Evolutionary conservation across 2,329 filamentous ascomycete species (phyloP), one percentile per base, ranked within the genome.

Genomic region (Phaeosphaeria sp.): DNA sequence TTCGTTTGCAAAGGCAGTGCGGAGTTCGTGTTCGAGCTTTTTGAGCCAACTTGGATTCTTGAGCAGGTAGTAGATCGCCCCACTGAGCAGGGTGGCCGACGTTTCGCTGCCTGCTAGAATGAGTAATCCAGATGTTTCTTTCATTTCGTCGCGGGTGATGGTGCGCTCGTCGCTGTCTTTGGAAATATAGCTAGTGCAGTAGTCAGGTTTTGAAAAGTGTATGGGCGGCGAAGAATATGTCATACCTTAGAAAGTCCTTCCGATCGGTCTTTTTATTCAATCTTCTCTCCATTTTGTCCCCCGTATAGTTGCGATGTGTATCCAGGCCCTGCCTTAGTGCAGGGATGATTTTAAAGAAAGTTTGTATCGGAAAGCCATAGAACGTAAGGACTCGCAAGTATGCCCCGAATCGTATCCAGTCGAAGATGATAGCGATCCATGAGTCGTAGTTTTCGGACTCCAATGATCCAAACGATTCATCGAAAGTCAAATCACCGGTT

Each of bases 91-190:
- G 0, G 64, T 68, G 0, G 77, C 77, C 0, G 73, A 75, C 0
- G 77, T 78, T 57, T 80, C 78, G 11, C 72, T 77, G 4, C 78
- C 78, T 0, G 72, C 78, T 22, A 75, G 54, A 63, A 79, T 77
- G 43, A 80, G 68, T 3, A 75, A 54, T 0, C 64, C 58, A 2
- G 66, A 71, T 22, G 68, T 77, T 41, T 68, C 60, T 22, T 76
- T 66, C 50, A 79, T 72, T 55, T 79, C 77, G 6, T 55, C 58
- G 20, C 56, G 50, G 0, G 63, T 66, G 60, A 75, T 64, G 18
- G 66, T 72, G 22, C 54, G 44, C 11, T 59, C 56, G 43, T 61
- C 60, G 41, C 64, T 64, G 47, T 64, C 50, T 17, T 56, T 59
- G 3, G 63, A 39, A 18, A 67, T 60, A 36, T 67, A 62, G 27